Evolutionary conservation across 768 basidiomycete genomes (phyloP).

Genomic region (Chalciporus chontae): DNA sequence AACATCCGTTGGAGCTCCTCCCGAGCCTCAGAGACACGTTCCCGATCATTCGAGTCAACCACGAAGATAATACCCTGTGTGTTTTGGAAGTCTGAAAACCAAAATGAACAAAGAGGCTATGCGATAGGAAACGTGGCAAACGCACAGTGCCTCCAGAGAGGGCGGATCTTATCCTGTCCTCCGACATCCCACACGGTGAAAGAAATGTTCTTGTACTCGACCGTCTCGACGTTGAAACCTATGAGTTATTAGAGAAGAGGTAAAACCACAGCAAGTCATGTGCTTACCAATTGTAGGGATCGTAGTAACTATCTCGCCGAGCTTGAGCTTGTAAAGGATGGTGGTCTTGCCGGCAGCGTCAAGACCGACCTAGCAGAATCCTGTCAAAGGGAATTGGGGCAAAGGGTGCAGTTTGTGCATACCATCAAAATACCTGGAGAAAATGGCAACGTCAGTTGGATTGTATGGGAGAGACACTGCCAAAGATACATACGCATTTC

Average conservation of each 20-base stretch:
- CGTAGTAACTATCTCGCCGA: conserved; percentile 99
- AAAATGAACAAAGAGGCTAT: conserved; percentile 13
- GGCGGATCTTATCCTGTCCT: conserved; percentile 99
- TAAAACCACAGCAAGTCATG: conserved; percentile 6
- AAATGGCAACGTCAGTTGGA: conserved; percentile 24
- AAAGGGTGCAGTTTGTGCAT: conserved; percentile 24
- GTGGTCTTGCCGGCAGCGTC: conserved; percentile 99
- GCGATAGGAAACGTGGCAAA: conserved; percentile 19
- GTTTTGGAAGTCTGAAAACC: conserved; percentile 92
- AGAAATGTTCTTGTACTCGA: conserved; percentile 99
- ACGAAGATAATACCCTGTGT: conserved; percentile 99
- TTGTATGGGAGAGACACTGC: conserved; percentile 14
- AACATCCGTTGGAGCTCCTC: conserved; percentile 99
- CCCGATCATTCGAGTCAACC: conserved; percentile 98
- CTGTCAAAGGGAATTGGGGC: conserved; percentile 11
- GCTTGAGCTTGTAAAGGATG: conserved; percentile 98
- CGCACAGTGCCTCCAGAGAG: conserved; percentile 99
- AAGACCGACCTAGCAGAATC: conserved; percentile 76
- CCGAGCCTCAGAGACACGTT: conserved; percentile 98
- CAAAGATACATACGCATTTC: conserved; percentile 86
- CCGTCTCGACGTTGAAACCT: conserved; percentile 99
- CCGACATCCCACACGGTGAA: conserved; percentile 99
- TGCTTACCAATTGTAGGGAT: conserved; percentile 97
- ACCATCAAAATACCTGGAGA: conserved; percentile 94
- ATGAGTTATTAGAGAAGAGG: conserved; percentile 15